Evolutionary conservation across 352 stramenopile genomes (phyloP).

Genomic region (Paralagenidium karlingii): DNA sequence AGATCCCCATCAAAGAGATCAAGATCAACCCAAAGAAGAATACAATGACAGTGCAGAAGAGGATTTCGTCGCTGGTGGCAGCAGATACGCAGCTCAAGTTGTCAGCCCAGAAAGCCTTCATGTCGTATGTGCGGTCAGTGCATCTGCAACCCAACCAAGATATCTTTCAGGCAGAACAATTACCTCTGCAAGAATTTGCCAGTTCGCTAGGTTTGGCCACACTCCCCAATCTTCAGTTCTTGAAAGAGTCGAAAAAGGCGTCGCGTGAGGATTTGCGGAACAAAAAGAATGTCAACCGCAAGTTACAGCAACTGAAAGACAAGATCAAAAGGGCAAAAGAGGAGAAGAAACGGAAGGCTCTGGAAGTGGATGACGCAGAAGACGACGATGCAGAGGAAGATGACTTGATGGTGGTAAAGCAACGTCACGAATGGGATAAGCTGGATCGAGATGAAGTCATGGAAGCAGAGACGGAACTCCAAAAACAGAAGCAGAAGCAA

Average conservation of each 20-base stretch:
- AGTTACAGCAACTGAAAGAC: conserved; percentile 95
- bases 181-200: conserved; percentile 90
- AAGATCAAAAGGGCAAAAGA: conserved; percentile 96
- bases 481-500: conserved; percentile 80
- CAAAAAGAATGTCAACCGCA: conserved; percentile 97
- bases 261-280: conserved; percentile 67
- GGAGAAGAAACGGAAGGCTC: conserved; percentile 82
- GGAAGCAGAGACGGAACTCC: conserved; percentile 28
- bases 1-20: conserved; percentile 94
- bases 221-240: conserved; percentile 88
- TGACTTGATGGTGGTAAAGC: conserved; percentile 89
- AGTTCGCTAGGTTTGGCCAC: conserved; percentile 89
- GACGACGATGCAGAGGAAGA: conserved; percentile 75
- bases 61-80: conserved; percentile 86
- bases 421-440: conserved; percentile 65
- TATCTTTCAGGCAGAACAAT: conserved; percentile 85
- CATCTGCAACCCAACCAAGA: conserved; percentile 93
- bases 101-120: conserved; percentile 96
- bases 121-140: conserved; percentile 95
- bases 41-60: conserved; percentile 85
- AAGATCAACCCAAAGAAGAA: conserved; percentile 96
- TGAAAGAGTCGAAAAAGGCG: conserved; percentile 70
- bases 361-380: conserved; percentile 19
- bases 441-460: conserved; percentile 15
- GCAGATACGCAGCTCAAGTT: conserved; percentile 90